These are phyloP conservation scores for Aspergillus heteromorphus DNA, from an alignment of 495 filamentous ascomycete genomes.

Conservation along the genomic window DNA sequence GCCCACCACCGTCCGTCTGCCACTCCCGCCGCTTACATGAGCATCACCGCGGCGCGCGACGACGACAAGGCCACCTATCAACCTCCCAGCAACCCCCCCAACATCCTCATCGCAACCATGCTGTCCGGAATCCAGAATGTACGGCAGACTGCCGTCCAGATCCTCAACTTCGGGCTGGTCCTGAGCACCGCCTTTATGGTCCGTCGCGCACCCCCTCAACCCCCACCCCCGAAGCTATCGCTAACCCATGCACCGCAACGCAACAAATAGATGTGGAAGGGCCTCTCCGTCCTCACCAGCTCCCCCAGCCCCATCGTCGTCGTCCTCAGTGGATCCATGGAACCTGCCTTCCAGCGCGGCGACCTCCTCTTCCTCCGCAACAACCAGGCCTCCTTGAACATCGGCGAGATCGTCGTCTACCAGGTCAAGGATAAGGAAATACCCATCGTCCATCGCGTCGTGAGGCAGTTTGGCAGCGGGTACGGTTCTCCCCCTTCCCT, in stretches of 20 bases:
- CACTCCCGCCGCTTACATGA: too few relatives aligned
- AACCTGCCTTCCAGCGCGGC: constrained; percentile 93
- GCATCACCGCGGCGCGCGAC: background rate
- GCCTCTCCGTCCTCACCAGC: constrained; percentile 76
- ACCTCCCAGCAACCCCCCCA: background rate
- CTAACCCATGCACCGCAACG: background rate
- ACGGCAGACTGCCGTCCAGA: constrained; percentile 79
- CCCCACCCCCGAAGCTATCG: background rate
- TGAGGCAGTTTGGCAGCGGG: constrained; percentile 60
- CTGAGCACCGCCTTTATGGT: constrained; percentile 92
- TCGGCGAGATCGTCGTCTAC: constrained; percentile 93
- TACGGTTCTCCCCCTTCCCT: constrained; percentile 11
- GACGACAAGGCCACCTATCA: too few relatives aligned
- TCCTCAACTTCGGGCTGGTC: constrained; percentile 92
- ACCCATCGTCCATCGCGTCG: constrained; percentile 86
- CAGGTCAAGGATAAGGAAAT: constrained; percentile 74
- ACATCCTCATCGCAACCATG: constrained; percentile 49
- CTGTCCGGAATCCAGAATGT: constrained; percentile 68
- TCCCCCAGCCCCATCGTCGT: constrained; percentile 93
- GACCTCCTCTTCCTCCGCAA: constrained; percentile 96
- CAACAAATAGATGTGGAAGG: constrained; percentile 67
- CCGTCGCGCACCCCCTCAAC: background rate
- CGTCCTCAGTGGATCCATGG: constrained; percentile 91
- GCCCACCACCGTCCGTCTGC: too few relatives aligned
- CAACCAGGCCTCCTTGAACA: constrained; percentile 57